Base-by-base conservation (phyloP, 768 basidiomycete genomes). In the Leccinellum luteum region DNA sequence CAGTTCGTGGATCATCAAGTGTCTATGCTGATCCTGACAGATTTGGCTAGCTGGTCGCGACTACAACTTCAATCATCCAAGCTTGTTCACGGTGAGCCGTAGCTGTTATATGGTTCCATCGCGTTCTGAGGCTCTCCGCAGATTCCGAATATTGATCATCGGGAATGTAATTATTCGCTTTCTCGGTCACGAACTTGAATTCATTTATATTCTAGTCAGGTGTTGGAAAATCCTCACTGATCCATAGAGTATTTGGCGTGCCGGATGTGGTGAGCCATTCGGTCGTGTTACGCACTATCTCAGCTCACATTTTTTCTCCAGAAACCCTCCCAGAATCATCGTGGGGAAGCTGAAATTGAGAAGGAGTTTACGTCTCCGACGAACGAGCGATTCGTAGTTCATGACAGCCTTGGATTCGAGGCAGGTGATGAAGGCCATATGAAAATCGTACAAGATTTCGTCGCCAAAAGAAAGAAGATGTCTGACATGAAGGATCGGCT, bases 401-500 rank as follows among this genome's bases (percentile, higher is more conserved):
- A 64, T 12, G 63, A 63, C 12, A 63, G 62, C 44, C 58, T 64
- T 3, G 62, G 62, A 1, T 63, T 63, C 15, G 62, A 65, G 31
- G 47, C 59, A 19, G 63, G 19, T 8, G 63, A 64, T 27, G 34
- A 48, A 41, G 1, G 2, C 14, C 57, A 61, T n/a, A 57, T 65
- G 17, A 23, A 50, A 0, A 43, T 41, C 3, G 48, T 65, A 27
- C 25, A 52, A 17, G 0, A 49, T 1, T 64, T 64, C 1, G 53
- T 64, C 31, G 2, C 25, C 14, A 7, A 28, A 45, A 61, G 63
- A 44, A 30, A 35, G 51, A 30, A 41, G 6, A 44, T 35, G 63
- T 43, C 44, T n/a, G 6, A 7, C 2, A 23, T 55, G 21, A 31
- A 57, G 30, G 53, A 64, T 31, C 55, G 49, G 13, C 35, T 65